A percentile compares a stretch with the other conserved stretches of the same genome.
phyloP scores from a whole-genome alignment of 2,329 filamentous ascomycete species.

The Penicillium sp. region DNA sequence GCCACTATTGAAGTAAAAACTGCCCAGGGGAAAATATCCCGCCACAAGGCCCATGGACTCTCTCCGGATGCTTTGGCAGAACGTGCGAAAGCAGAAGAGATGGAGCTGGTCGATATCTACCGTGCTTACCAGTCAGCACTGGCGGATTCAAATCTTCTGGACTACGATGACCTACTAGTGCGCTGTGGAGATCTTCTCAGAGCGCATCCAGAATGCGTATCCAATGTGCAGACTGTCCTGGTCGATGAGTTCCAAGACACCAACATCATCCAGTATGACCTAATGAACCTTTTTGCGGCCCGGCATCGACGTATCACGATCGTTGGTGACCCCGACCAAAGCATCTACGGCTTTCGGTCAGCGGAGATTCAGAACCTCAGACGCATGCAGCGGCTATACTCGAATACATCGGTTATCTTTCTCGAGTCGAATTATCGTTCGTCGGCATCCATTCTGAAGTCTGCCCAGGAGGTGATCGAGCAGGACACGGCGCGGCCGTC shows the following conservation, averaged over 20 bases:
- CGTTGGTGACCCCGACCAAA: slow-evolving; percentile 94
- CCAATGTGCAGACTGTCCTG: slow-evolving; percentile 82
- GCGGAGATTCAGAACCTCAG: slow-evolving; percentile 86
- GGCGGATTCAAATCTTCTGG: slow-evolving; percentile 70
- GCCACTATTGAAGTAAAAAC: slow-evolving; percentile 63
- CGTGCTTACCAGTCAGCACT: slow-evolving; percentile 73
- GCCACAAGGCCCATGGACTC: slow-evolving; percentile 55
- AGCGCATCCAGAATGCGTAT: slow-evolving; percentile 70
- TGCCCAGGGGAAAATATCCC: slow-evolving; percentile 69
- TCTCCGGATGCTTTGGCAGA: slow-evolving; percentile 41
- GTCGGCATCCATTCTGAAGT: slow-evolving; percentile 73
- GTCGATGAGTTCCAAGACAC: slow-evolving; percentile 99
- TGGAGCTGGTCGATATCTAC: slow-evolving; percentile 64
- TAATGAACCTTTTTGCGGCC: slow-evolving; percentile 84
- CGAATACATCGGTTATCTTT: slow-evolving; percentile 72
- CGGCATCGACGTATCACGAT: slow-evolving; percentile 73
- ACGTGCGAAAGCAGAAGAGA: slow-evolving; percentile 46
- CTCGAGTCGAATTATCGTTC: slow-evolving; percentile 94
- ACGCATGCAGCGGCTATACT: slow-evolving; percentile 70
- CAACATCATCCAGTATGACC: slow-evolving; percentile 87
- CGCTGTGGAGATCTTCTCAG: slow-evolving; percentile 74
- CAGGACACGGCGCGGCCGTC: slow-evolving; percentile 77
- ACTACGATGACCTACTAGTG: slow-evolving; percentile 89
- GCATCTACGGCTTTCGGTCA: slow-evolving; percentile 92
- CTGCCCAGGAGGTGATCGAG: slow-evolving; percentile 80